Base-by-base conservation (phyloP, 352 stramenopile genomes). In the Blastocystis sp. region DNA sequence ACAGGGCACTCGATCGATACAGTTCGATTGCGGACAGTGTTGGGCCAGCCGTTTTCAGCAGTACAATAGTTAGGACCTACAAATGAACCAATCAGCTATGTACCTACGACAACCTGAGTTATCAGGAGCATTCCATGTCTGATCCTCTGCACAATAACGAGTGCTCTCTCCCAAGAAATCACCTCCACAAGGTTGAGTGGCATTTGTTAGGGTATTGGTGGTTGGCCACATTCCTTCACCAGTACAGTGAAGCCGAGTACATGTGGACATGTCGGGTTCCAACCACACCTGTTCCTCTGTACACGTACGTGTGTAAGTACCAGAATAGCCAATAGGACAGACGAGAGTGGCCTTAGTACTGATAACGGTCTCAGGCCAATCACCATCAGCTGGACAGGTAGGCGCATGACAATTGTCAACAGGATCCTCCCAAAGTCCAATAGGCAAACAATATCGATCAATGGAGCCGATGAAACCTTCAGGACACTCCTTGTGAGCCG, bases 181-280 rank as follows among this genome's bases (percentile, higher is more conserved):
- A 54, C 59, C 65, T 35, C 59, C 59, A 35, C 77, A 87, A 19
- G 77, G 77, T 21, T 21, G 37, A 32, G 51, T 61, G 14, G 77
- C 77, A 24, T 54, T 87, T 6, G 77, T 87, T 16, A 74, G 59
- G 37, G 59, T 78, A n/a, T 87, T 87, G 2, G 77, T 87, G 4
- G 59, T 74, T 19, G 39, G 21, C 77, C 77, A 87, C 2, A 78
- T 7, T 12, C 65, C 59, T 16, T 87, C 77, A 21, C 51, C 71
- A 14, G 49, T 39, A 56, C 71, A 83, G 49, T 83, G 71, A 5
- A 83, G 71, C 11, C 71, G 71, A 35, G 46, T 63, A 43, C 71
- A 83, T 0, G 42, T 66, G 1, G 46, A 66, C 71, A 83, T 65
- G 71, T 83, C 71, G 16, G 71, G 71, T 37, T 83, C 71, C 19